These are phyloP conservation scores for Xanthoconium stramineum DNA, from an alignment of 768 basidiomycete genomes.

Conservation along the genomic window DNA sequence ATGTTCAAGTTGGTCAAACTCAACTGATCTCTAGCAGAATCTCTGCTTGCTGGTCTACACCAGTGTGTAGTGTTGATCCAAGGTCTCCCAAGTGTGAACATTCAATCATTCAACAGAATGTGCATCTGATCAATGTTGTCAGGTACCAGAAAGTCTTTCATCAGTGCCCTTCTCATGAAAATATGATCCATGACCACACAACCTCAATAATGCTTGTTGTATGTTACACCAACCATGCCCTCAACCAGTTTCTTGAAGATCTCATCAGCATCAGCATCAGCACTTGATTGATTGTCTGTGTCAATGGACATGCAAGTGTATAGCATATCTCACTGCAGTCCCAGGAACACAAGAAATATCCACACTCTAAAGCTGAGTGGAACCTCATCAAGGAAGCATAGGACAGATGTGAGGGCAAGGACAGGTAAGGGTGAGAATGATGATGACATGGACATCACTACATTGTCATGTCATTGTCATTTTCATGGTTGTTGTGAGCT, in stretches of 20 bases:
- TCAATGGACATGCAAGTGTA: constrained; percentile 55
- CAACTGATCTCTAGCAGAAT: constrained; percentile 47
- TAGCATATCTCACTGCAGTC: constrained; percentile 45
- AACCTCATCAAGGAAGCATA: constrained; percentile 41
- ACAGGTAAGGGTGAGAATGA: too few species aligned
- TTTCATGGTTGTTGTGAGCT: too few species aligned
- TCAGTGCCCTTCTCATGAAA: constrained; percentile 65
- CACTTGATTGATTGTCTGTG: constrained; percentile 44
- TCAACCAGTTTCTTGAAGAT: constrained; percentile 64
- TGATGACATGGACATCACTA: too few species aligned
- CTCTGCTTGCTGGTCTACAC: constrained; percentile 50
- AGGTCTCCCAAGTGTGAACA: constrained; percentile 61
- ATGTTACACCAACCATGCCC: too few species aligned
- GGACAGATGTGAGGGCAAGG: too few species aligned
- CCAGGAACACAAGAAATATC: constrained; percentile 29
- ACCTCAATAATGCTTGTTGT: too few species aligned
- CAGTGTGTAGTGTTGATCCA: constrained; percentile 62
- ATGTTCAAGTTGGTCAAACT: constrained; percentile 41
- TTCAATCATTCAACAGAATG: not conserved
- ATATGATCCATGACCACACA: constrained; percentile 50
- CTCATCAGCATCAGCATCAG: constrained; percentile 60
- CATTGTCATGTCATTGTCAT: too few species aligned
- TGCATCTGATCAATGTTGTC: not conserved
- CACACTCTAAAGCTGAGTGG: constrained; percentile 37
- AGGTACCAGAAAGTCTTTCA: constrained; percentile 77